These are phyloP conservation scores for Cordyceps pruinosa DNA, from an alignment of 2,329 filamentous ascomycete genomes.

Conservation along the genomic window DNA sequence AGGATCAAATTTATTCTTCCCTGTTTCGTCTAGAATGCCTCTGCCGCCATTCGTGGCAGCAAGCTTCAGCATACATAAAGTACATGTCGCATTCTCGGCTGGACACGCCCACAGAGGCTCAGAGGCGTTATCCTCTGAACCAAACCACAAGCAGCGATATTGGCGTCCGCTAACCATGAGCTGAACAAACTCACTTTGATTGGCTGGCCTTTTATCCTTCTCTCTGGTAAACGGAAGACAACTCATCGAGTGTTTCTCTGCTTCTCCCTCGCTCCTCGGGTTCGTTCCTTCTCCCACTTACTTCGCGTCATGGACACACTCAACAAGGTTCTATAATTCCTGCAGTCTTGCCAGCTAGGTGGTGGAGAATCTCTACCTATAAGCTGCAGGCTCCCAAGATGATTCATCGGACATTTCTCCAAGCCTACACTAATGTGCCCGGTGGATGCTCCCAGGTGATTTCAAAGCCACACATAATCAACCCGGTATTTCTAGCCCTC, in stretches of 20 bases:
- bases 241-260: not conserved
- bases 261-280: not conserved
- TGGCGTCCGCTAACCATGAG: not conserved
- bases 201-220: not conserved
- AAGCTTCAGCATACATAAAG: not conserved
- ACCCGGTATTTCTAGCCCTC: not conserved
- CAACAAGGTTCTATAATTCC: slow-evolving; percentile 3
- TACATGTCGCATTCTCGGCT: not conserved
- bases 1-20: no score
- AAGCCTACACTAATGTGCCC: not conserved
- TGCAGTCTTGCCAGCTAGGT: not conserved
- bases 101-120: not conserved
- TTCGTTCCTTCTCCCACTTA: not conserved
- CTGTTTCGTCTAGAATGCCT: not conserved
- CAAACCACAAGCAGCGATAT: not conserved
- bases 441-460: not conserved
- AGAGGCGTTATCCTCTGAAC: not conserved
- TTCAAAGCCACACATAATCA: not conserved
- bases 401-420: slow-evolving; percentile 9
- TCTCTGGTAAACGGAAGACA: not conserved
- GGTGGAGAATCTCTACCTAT: slow-evolving; percentile 1
- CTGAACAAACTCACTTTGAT: not conserved
- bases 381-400: not conserved
- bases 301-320: slow-evolving; percentile 4
- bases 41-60: not conserved